Base-by-base conservation (phyloP, 1,284 basidiomycete species). In the Moesziomyces sp. region DNA sequence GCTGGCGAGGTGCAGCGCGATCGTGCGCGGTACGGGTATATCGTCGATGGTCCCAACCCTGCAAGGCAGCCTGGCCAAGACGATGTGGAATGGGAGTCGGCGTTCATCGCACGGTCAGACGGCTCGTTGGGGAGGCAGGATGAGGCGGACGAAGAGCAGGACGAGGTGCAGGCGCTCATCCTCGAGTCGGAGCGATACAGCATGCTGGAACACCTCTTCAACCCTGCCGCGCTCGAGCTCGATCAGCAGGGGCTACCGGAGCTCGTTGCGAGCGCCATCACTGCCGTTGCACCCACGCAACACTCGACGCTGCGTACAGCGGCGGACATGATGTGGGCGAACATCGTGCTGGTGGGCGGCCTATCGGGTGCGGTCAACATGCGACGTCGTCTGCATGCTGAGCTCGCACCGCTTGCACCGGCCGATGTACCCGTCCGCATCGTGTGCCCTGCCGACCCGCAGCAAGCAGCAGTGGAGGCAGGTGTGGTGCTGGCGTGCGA, bases 121-220 rank as follows among this genome's bases (percentile, higher is more conserved):
- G 30, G 30, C 30, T 11, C 10, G 30, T 10, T 11, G 30, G 13
- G 30, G 1, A 13, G 30, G 30, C 30, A 3, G 30, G 30, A 10
- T 4, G 1, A 34, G 3, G 30, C 30, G 30, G 28, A 62, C 19
- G 64, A 69, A 44, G 63, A 60, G n/a, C 58, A 60, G 18, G 58
- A 58, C 24, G 89, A 89, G 42, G 90, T 92, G 82, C 94, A 97
- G 83, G 88, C 96, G 26, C 86, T 97, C 55, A 87, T 88, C 76
- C 92, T 97, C 90, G 90, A 89, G 59, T 94, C 92, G 82, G 94
- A 97, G 85, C 89, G 94, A 21, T 97, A 95, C 85, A 87, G 89
- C 3, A 91, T 96, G 6, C 92, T 93, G 21, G 95, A 98, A 84
- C 85, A 94, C 58, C 86, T 97, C 57, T 98, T 97, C 43, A 47